Percentiles rank a stretch among this genome's conserved stretches.
These are phyloP conservation scores for Zanthoxylum bungeanum DNA, from an alignment of 345 rosid species.

Conservation along the genomic window DNA sequence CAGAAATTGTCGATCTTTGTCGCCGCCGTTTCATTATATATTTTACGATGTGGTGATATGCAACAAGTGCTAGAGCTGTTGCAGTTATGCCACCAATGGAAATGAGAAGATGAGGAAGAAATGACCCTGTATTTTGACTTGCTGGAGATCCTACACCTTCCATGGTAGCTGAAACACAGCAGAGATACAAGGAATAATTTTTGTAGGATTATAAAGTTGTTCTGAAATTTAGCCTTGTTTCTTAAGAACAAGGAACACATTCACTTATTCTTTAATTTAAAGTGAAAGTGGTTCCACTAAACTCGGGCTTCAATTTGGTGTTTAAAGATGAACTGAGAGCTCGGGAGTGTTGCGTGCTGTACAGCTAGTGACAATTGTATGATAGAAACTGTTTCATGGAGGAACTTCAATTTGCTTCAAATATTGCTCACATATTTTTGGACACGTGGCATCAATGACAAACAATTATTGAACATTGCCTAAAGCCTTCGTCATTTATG, in stretches of 20 bases:
- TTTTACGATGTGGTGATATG: conserved; percentile 35
- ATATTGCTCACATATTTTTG: background rate
- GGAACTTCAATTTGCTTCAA: background rate
- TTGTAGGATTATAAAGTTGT: too few relatives aligned
- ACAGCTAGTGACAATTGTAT: conserved; percentile 12
- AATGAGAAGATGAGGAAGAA: conserved; percentile 37
- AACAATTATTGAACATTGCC: too few relatives aligned
- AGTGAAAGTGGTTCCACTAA: background rate
- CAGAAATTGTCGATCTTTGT: background rate
- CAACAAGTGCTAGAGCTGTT: conserved; percentile 19
- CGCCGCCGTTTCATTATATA: conserved; percentile 21
- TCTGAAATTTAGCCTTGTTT: too few relatives aligned
- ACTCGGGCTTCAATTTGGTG: background rate
- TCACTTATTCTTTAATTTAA: too few relatives aligned
- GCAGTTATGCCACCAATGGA: conserved; percentile 32
- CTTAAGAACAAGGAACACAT: background rate
- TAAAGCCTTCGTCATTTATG: too few relatives aligned
- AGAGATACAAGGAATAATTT: too few relatives aligned
- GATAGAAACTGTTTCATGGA: background rate
- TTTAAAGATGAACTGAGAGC: conserved; percentile 13
- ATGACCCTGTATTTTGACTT: conserved; percentile 7
- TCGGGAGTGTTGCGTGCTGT: conserved; percentile 12
- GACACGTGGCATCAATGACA: background rate
- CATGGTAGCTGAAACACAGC: conserved; percentile 10
- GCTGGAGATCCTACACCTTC: conserved; percentile 12